phyloP scores from a whole-genome alignment of 2,329 filamentous ascomycete species.

The Botryotinia calthae region DNA sequence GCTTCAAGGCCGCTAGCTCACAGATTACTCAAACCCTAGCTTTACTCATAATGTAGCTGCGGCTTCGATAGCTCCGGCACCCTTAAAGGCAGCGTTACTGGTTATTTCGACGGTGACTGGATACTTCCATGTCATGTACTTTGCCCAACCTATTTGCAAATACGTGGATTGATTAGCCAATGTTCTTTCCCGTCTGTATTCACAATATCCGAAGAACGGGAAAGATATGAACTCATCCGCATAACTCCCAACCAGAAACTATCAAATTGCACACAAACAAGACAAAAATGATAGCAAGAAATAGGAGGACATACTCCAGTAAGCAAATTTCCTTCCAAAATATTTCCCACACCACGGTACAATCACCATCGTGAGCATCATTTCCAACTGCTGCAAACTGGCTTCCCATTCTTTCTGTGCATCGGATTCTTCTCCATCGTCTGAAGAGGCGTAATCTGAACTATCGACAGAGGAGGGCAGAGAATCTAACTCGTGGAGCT shows the following conservation, averaged over 20 bases:
- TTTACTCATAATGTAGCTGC: slow-evolving; percentile 40
- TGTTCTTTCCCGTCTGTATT: not conserved
- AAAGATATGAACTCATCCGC: not conserved
- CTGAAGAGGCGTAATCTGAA: slow-evolving; percentile 49
- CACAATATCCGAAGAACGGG: too few relatives aligned
- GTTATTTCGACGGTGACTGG: slow-evolving; percentile 69
- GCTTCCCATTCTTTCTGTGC: slow-evolving; percentile 95
- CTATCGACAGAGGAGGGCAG: slow-evolving; percentile 55
- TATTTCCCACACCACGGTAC: slow-evolving; percentile 95
- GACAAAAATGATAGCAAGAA: not conserved
- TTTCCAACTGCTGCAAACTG: slow-evolving; percentile 87
- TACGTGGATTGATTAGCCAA: slow-evolving; percentile 10
- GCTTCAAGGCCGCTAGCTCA: not conserved
- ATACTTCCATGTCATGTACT: slow-evolving; percentile 94
- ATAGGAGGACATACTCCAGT: slow-evolving; percentile 73
- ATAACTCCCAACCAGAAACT: not conserved
- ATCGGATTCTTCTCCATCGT: slow-evolving; percentile 61
- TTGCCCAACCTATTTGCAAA: slow-evolving; percentile 69
- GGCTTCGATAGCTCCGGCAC: slow-evolving; percentile 61
- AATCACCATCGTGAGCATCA: slow-evolving; percentile 89
- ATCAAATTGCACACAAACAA: not conserved
- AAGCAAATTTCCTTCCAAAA: slow-evolving; percentile 89
- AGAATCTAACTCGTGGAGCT: slow-evolving; percentile 56
- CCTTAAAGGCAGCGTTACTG: slow-evolving; percentile 61
- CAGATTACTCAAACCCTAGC: not conserved